Percentiles rank a stretch among this genome's conserved stretches.
phyloP scores from a whole-genome alignment of 2,329 filamentous ascomycete genomes.

The Fusarium marasasianum region DNA sequence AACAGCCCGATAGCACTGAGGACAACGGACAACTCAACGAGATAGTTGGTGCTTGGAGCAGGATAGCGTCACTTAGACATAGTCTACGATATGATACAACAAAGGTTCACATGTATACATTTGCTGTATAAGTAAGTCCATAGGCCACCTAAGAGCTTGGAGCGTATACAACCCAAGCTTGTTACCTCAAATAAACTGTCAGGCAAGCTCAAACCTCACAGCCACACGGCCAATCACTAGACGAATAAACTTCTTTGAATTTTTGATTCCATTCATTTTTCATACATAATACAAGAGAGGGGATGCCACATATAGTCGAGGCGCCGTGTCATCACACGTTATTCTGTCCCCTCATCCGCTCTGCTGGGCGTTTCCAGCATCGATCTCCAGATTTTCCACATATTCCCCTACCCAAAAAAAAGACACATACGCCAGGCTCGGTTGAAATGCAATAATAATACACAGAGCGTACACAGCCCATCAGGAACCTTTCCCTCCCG shows the following conservation, averaged over 20 bases:
- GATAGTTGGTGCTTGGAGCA: neutral
- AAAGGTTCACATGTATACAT: neutral
- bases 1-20: constrained; percentile 40
- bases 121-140: neutral
- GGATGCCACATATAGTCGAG: constrained; percentile 48
- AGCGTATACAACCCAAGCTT: neutral
- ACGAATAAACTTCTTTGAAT: constrained; percentile 12
- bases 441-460: constrained; percentile 42
- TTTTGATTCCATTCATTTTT: constrained; percentile 31
- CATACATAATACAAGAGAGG: constrained; percentile 51
- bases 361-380: constrained; percentile 17
- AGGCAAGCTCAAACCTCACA: neutral
- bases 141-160: neutral
- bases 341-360: constrained; percentile 19
- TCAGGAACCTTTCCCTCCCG: constrained; percentile 12
- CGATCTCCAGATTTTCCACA: constrained; percentile 15
- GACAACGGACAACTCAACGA: neutral
- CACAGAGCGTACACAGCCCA: constrained; percentile 45
- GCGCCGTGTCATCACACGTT: constrained; percentile 41
- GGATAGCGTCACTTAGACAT: neutral
- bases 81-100: neutral
- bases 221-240: neutral
- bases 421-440: constrained; percentile 50
- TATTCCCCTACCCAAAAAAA: constrained; percentile 36
- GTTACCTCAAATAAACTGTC: neutral